Percentiles rank a stretch among this genome's conserved stretches.
Conservation (phyloP, 352 stramenopile species). For the Phytopythium ostracodes region DNA sequence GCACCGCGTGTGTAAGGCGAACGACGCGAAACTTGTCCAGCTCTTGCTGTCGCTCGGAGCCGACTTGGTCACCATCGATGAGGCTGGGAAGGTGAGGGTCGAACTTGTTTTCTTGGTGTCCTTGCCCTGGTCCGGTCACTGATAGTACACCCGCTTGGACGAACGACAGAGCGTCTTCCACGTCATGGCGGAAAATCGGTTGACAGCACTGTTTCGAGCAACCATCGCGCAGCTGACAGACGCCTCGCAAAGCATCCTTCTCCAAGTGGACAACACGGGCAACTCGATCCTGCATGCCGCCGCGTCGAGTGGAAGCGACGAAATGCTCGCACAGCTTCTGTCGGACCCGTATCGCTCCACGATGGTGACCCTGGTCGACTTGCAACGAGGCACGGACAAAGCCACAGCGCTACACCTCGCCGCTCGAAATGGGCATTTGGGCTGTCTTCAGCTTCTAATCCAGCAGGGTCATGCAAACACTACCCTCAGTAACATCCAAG, state of each 20-base stretch:
- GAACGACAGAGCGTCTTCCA: conserved; percentile 36
- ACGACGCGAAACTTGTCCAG: conserved; percentile 34
- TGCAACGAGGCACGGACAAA: conserved; percentile 28
- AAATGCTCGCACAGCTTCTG: conserved; percentile 28
- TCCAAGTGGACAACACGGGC: conserved; percentile 29
- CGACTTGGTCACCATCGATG: conserved; percentile 27
- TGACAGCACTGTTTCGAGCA: conserved; percentile 38
- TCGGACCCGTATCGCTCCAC: conserved; percentile 6
- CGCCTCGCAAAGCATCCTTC: conserved; percentile 18
- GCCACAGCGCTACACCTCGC: conserved; percentile 51
- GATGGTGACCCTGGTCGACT: conserved; percentile 28
- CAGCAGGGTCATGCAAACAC: conserved; percentile 15
- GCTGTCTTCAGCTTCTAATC: conserved; percentile 36
- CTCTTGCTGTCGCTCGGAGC: conserved; percentile 37
- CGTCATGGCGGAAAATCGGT: conserved; percentile 31
- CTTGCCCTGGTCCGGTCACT: background rate
- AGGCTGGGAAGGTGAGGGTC: conserved; percentile 25
- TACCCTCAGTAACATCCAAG: conserved; percentile 25
- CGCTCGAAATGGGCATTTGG: conserved; percentile 31
- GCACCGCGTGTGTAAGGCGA: conserved; percentile 48
- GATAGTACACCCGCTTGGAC: background rate
- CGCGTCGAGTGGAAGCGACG: conserved; percentile 31
- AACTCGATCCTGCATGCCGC: conserved; percentile 48
- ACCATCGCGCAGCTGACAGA: conserved; percentile 19
- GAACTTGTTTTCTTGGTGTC: background rate